Evolutionary conservation across 441 rosid species (phyloP).

Genomic region (Pelargonium fulgidum): DNA sequence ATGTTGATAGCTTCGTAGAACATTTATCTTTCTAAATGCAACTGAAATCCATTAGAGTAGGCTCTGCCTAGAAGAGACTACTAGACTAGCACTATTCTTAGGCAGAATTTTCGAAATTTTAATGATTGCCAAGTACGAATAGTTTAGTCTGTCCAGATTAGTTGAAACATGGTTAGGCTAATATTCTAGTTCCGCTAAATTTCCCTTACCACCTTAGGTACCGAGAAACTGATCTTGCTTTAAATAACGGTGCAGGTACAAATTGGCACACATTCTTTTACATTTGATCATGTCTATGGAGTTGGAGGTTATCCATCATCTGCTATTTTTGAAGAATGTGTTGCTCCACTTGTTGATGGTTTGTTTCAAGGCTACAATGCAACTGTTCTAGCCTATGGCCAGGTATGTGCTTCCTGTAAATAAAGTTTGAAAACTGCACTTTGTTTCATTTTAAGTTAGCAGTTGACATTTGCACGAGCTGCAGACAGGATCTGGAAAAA

Average conservation of each 20-base stretch:
- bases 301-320: conserved; percentile 38
- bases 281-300: conserved; percentile 56
- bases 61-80: not conserved
- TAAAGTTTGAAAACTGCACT: not conserved
- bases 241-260: conserved; percentile 34
- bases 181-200: not conserved
- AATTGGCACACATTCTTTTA: conserved; percentile 53
- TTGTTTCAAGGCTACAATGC: conserved; percentile 61
- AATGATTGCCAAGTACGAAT: not conserved
- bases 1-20: not conserved
- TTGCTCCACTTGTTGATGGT: conserved; percentile 51
- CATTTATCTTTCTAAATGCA: not conserved
- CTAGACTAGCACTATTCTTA: not conserved
- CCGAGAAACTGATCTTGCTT: not conserved
- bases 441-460: conserved; percentile 5
- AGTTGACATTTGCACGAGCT: conserved; percentile 22
- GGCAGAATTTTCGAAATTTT: not conserved
- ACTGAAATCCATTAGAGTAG: not conserved
- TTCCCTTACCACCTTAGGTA: not conserved
- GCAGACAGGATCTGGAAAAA: conserved; percentile 76
- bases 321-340: conserved; percentile 46
- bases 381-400: conserved; percentile 61
- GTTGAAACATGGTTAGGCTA: not conserved
- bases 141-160: not conserved
- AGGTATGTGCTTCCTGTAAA: conserved; percentile 30